phyloP scores from a whole-genome alignment of 2,329 filamentous ascomycete species.

The Tolypocladium tropicale region DNA sequence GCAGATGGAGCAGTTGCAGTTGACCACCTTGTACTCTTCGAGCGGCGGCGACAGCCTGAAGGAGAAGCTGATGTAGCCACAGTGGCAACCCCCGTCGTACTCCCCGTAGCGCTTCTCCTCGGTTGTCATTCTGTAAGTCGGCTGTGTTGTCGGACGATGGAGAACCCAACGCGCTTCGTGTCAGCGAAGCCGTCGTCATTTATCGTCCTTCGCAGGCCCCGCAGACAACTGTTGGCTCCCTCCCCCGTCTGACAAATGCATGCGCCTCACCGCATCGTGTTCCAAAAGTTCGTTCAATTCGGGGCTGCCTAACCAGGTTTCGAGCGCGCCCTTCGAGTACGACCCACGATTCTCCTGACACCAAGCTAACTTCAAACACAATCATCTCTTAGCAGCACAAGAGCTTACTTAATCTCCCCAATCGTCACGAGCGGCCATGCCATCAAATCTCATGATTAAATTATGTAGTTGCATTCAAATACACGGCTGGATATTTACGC shows the following conservation, averaged over 20 bases:
- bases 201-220: neutral
- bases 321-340: neutral
- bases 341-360: neutral
- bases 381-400: neutral
- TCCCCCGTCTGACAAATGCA: neutral
- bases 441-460: neutral
- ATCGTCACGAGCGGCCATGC: neutral
- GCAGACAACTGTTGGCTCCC: neutral
- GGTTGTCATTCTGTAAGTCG: constrained; percentile 8
- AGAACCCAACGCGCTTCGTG: too few species aligned
- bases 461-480: neutral
- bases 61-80: constrained; percentile 37
- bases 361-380: neutral
- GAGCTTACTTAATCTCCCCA: too few species aligned
- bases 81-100: constrained; percentile 42
- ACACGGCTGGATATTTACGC: neutral
- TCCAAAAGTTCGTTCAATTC: too few species aligned
- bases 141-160: too few species aligned
- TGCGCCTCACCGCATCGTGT: neutral
- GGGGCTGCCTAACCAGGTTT: neutral
- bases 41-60: constrained; percentile 38
- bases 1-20: constrained; percentile 46
- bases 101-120: constrained; percentile 12
- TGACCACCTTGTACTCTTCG: constrained; percentile 30
- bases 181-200: too few species aligned